Conservation (phyloP, 371 early-diverging fungal species). For the Thermomucor indicae-seudaticae region DNA sequence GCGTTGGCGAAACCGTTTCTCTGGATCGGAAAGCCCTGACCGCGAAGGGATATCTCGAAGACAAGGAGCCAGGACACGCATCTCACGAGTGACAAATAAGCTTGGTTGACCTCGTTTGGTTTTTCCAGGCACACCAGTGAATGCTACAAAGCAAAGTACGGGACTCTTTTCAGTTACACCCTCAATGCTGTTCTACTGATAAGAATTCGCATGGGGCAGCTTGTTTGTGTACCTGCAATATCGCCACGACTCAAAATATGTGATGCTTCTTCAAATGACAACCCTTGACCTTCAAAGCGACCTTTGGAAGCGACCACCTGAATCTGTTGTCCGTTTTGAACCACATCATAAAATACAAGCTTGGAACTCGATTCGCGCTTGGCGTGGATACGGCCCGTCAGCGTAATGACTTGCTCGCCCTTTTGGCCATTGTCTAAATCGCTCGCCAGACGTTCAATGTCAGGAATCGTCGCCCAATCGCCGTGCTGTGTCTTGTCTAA, state of each 20-base stretch:
- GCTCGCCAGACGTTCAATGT: slow-evolving; percentile 12
- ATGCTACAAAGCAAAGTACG: slow-evolving; percentile 33
- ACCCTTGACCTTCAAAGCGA: slow-evolving; percentile 33
- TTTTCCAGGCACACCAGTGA: slow-evolving; percentile 73
- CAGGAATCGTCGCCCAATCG: slow-evolving; percentile 23
- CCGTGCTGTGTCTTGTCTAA: slow-evolving; percentile 22
- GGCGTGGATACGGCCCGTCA: slow-evolving; percentile 57
- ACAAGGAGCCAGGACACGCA: slow-evolving; percentile 87
- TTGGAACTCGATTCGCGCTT: slow-evolving; percentile 72
- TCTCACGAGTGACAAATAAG: slow-evolving; percentile 55
- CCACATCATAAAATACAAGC: slow-evolving; percentile 70
- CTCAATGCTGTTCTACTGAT: too few species aligned
- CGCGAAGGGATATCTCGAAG: slow-evolving; percentile 75
- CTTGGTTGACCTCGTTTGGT: slow-evolving; percentile 84
- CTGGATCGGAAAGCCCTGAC: slow-evolving; percentile 65
- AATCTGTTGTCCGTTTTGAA: slow-evolving; percentile 55
- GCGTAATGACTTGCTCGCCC: slow-evolving; percentile 18
- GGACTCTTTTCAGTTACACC: background rate
- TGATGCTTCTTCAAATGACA: slow-evolving; percentile 42
- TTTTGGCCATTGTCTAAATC: slow-evolving; percentile 28
- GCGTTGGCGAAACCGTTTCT: slow-evolving; percentile 81
- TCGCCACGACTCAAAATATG: slow-evolving; percentile 60
- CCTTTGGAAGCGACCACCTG: slow-evolving; percentile 67
- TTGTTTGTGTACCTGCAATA: slow-evolving; percentile 48
- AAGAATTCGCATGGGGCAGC: too few species aligned